Base-by-base conservation (phyloP, 768 basidiomycete genomes). In the Amanita exitialis region DNA sequence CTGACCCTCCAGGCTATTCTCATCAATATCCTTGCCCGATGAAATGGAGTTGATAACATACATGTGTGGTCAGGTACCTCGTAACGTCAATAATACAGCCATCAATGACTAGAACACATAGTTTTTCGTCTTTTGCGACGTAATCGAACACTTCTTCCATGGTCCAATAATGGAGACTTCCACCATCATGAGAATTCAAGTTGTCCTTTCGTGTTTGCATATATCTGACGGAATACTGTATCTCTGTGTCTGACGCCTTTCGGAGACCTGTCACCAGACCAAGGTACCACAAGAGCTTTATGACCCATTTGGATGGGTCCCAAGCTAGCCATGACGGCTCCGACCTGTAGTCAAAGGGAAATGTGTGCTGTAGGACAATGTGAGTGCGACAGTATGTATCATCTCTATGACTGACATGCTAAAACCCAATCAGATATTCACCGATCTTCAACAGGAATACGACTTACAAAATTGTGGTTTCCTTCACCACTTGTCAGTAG, bases 291-390 rank as follows among this genome's bases (percentile, higher is more conserved):
- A 89, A 67, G 4, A 65, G 44, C 18, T 76, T 60, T 37, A 89
- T 88, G 38, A 81, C 73, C 86, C 85, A 89, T 66, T 88, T 89
- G 1, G 83, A 83, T 0, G 87, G 86, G 63, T 90, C 86, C 85
- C 85, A 90, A 56, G 83, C 84, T 21, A 69, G 62, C 6, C 53
- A 43, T 16, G 74, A 71, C 8, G 79, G 82, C 0, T 80, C 84
- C 16, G 86, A 83, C 21, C 86, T 77, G 64, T 80, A 89, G 63
- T 90, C 86, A 52, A 82, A 78, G 8, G 87, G 87, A 58, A 88
- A 89, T 0, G 85, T 74, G 62, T 89, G 86, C 77, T 89, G 52
- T 39, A 12, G 48, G 39, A 28, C 34, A 18, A 16, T 51, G 21
- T 52, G 53, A 45, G 52, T 28, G 13, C 44, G 10, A 32, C 16